Evolutionary conservation across 345 rosid species (phyloP).

Genomic region (Brassica juncea): DNA sequence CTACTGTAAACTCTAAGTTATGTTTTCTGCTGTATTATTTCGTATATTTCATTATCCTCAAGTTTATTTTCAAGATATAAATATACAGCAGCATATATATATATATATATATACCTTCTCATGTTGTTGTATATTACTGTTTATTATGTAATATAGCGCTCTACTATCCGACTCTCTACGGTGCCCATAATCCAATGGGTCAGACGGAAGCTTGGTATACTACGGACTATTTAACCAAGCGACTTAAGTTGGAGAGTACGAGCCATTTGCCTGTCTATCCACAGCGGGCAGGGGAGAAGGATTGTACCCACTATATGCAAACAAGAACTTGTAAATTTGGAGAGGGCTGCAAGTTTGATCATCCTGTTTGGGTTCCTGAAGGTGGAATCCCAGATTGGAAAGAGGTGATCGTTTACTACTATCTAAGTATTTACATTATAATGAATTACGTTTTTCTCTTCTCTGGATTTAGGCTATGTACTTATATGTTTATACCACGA

Average conservation of each 20-base stretch:
- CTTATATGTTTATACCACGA: slow-evolving; percentile 16
- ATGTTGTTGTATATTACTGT: slow-evolving; percentile 52
- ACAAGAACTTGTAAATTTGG: slow-evolving; percentile 99
- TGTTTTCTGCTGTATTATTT: slow-evolving; percentile 27
- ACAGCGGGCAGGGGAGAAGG: slow-evolving; percentile 97
- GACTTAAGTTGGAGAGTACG: slow-evolving; percentile 82
- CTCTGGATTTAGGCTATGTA: slow-evolving; percentile 22
- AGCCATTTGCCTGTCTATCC: slow-evolving; percentile 89
- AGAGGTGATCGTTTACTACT: slow-evolving; percentile 91
- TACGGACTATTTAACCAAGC: slow-evolving; percentile 76
- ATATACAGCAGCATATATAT: slow-evolving; percentile 49
- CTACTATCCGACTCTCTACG: slow-evolving; percentile 81
- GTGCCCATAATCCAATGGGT: slow-evolving; percentile 82
- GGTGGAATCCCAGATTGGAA: slow-evolving; percentile 99
- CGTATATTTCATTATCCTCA: slow-evolving; percentile 18
- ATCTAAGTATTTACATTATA: slow-evolving; percentile 46
- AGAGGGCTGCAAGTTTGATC: slow-evolving; percentile 98
- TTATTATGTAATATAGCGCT: slow-evolving; percentile 84
- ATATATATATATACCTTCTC: slow-evolving; percentile 41
- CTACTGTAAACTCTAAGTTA: no score
- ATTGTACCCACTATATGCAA: slow-evolving; percentile 99
- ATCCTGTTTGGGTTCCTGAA: slow-evolving; percentile 99
- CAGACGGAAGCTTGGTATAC: slow-evolving; percentile 96
- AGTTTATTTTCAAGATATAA: slow-evolving; percentile 45
- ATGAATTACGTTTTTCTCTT: neutral